Percentiles rank a stretch among this genome's conserved stretches.
Conservation (phyloP, 805 yeast species). For the Starmerella apis region DNA sequence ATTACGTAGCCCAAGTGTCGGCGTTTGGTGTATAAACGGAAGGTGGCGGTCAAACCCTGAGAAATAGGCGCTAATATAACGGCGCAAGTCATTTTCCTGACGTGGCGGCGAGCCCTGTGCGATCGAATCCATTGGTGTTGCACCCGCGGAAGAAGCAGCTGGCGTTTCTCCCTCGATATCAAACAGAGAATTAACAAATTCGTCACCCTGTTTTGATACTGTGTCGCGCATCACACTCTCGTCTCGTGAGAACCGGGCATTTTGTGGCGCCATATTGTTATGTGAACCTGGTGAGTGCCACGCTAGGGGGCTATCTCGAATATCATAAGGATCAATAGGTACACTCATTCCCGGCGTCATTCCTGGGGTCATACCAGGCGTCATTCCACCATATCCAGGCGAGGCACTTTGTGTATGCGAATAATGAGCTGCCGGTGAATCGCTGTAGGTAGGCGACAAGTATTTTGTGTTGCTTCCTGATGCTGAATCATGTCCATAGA, state of each 20-base stretch:
- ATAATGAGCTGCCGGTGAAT: neutral
- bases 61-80: constrained; percentile 63
- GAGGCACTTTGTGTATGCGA: neutral
- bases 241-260: neutral
- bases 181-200: constrained; percentile 23
- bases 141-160: constrained; percentile 16
- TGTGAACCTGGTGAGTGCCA: constrained; percentile 5
- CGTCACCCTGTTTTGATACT: constrained; percentile 23
- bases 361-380: constrained; percentile 18
- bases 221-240: constrained; percentile 13
- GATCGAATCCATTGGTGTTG: constrained; percentile 24
- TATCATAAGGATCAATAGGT: constrained; percentile 5
- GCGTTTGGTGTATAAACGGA: constrained; percentile 67
- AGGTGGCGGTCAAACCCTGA: constrained; percentile 70
- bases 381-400: neutral
- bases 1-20: constrained; percentile 26
- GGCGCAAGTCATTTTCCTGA: constrained; percentile 48
- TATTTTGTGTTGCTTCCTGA: neutral
- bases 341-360: constrained; percentile 18
- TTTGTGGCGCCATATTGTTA: neutral
- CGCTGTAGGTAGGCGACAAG: constrained; percentile 4
- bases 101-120: neutral
- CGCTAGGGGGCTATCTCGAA: neutral
- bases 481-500: neutral
- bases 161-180: constrained; percentile 14